Percentiles rank a stretch among this genome's conserved stretches.
These are phyloP conservation scores for Boletus tomentosulus DNA, from an alignment of 768 basidiomycete species.

Conservation along the genomic window DNA sequence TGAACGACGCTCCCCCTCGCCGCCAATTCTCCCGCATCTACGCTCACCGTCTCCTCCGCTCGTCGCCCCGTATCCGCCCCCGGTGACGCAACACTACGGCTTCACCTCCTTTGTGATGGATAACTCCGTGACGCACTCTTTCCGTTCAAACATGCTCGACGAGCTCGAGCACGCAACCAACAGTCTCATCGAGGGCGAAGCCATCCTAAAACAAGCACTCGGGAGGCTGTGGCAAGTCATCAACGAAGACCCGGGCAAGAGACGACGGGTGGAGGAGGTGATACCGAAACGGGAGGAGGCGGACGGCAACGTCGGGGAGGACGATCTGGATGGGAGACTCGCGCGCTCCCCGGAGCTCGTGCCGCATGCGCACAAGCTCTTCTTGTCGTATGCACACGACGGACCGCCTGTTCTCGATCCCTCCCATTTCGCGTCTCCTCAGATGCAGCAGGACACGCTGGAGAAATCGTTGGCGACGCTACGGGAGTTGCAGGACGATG, in stretches of 20 bases:
- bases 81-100: slow-evolving; percentile 61
- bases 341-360: slow-evolving; percentile 65
- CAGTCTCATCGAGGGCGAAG: slow-evolving; percentile 80
- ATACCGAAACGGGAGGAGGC: slow-evolving; percentile 68
- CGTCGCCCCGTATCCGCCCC: slow-evolving; percentile 68
- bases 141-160: slow-evolving; percentile 71
- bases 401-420: slow-evolving; percentile 47
- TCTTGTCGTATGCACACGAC: slow-evolving; percentile 53
- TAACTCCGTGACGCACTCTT: slow-evolving; percentile 77
- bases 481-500: slow-evolving; percentile 82
- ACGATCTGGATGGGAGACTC: slow-evolving; percentile 40
- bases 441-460: slow-evolving; percentile 63
- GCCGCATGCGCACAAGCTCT: slow-evolving; percentile 62
- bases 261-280: slow-evolving; percentile 35
- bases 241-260: slow-evolving; percentile 58
- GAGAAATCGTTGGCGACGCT: slow-evolving; percentile 72
- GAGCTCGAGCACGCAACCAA: slow-evolving; percentile 82
- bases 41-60: slow-evolving; percentile 77
- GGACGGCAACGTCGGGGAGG: slow-evolving; percentile 47
- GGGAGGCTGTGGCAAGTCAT: slow-evolving; percentile 81
- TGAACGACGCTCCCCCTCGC: slow-evolving; percentile 63
- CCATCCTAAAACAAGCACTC: slow-evolving; percentile 63
- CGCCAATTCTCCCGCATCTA: slow-evolving; percentile 70
- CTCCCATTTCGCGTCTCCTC: slow-evolving; percentile 60
- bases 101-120: slow-evolving; percentile 87